Conservation (phyloP, 176 grass and related monocot species). For the Lolium rigidum region DNA sequence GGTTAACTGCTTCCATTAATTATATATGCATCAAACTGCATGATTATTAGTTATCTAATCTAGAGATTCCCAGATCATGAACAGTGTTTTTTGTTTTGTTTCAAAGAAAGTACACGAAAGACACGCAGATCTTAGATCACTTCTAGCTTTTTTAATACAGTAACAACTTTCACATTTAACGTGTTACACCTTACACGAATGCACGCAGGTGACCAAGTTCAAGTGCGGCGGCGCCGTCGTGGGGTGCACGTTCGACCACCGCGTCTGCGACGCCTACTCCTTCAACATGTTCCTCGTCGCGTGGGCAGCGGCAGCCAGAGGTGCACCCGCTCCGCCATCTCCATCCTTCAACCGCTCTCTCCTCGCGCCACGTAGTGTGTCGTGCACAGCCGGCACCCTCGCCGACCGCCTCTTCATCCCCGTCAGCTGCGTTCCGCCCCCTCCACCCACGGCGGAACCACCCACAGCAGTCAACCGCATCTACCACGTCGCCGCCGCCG, state of each 20-base stretch:
- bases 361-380: constrained; percentile 47
- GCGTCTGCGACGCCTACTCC: constrained; percentile 84
- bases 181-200: neutral
- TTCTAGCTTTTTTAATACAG: too few species aligned
- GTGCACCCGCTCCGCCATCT: neutral
- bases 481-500: constrained; percentile 50
- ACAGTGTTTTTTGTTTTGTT: too few species aligned
- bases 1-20: too few species aligned
- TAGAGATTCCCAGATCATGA: too few species aligned
- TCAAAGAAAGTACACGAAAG: too few species aligned
- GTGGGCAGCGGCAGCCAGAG: constrained; percentile 55
- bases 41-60: too few species aligned
- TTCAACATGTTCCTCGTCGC: constrained; percentile 84
- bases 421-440: constrained; percentile 26
- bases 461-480: constrained; percentile 49
- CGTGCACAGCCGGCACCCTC: constrained; percentile 42
- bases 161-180: too few species aligned
- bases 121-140: too few species aligned
- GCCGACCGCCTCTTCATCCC: constrained; percentile 44
- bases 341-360: constrained; percentile 61
- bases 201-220: constrained; percentile 61
- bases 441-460: neutral
- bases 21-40: too few species aligned
- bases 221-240: constrained; percentile 68
- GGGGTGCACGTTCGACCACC: constrained; percentile 84